Percentiles rank a stretch among this genome's conserved stretches.
phyloP scores from a whole-genome alignment of 1,139 yeast genomes.

The Suhomyces maxii region DNA sequence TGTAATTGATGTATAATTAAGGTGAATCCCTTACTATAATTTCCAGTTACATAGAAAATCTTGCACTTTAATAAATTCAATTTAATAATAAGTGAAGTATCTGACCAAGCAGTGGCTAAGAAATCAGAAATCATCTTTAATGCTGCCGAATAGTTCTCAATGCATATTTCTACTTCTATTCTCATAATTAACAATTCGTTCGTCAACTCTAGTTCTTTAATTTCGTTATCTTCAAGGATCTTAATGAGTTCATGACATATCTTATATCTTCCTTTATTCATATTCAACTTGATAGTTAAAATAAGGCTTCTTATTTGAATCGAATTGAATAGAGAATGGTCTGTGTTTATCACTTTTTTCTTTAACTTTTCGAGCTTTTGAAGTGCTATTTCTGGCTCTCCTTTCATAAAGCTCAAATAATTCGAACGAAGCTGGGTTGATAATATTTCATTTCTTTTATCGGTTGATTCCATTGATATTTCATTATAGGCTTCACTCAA shows the following conservation, averaged over 20 bases:
- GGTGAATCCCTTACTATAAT: constrained; percentile 43
- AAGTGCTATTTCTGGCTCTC: constrained; percentile 41
- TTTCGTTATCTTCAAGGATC: constrained; percentile 24
- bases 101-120: constrained; percentile 25
- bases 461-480: constrained; percentile 39
- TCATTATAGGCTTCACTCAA: constrained; percentile 48
- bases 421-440: constrained; percentile 42
- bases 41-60: constrained; percentile 37
- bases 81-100: constrained; percentile 41
- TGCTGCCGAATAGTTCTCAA: constrained; percentile 37
- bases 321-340: constrained; percentile 36
- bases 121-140: constrained; percentile 32
- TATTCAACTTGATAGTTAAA: constrained; percentile 34
- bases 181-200: constrained; percentile 29
- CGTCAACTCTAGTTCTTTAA: constrained; percentile 33
- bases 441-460: constrained; percentile 28
- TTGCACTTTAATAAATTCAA: constrained; percentile 47
- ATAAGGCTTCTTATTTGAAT: constrained; percentile 40
- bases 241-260: constrained; percentile 25
- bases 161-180: constrained; percentile 20
- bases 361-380: constrained; percentile 28
- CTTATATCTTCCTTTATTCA: constrained; percentile 37
- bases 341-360: constrained; percentile 19
- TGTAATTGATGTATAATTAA: constrained; percentile 46
- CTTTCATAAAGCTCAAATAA: constrained; percentile 31